Evolutionary conservation across 495 filamentous ascomycete species (phyloP).

Genomic region (Talaromyces trachyspermus): DNA sequence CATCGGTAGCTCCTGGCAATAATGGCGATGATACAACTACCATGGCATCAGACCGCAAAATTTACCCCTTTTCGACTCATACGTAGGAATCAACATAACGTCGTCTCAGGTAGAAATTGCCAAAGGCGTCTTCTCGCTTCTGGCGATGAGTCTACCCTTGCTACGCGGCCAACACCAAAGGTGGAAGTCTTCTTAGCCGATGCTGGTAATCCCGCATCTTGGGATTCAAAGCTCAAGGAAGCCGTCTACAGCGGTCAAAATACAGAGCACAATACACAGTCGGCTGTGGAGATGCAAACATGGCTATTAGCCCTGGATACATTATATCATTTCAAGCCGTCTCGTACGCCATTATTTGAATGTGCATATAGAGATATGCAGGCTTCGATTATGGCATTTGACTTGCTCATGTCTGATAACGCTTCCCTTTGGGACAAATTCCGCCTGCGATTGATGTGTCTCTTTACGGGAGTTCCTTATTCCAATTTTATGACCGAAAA

Average conservation of each 20-base stretch:
- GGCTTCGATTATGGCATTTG: constrained; percentile 39
- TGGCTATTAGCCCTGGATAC: constrained; percentile 46
- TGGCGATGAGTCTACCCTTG: background rate
- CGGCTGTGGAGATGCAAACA: constrained; percentile 4
- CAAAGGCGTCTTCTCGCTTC: constrained; percentile 13
- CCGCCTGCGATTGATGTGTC: constrained; percentile 26
- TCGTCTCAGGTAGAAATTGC: constrained; percentile 25
- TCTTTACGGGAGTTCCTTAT: constrained; percentile 24
- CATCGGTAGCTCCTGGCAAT: background rate
- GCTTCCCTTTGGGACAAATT: constrained; percentile 16
- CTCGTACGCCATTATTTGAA: constrained; percentile 29
- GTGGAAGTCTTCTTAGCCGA: constrained; percentile 25
- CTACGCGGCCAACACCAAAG: background rate
- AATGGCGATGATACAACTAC: background rate
- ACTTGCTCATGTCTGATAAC: constrained; percentile 22
- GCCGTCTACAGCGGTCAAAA: constrained; percentile 7
- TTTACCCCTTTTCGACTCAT: constrained; percentile 22
- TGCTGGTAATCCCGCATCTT: constrained; percentile 22
- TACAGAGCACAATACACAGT: background rate
- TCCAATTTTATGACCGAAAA: constrained; percentile 41
- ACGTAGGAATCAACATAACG: constrained; percentile 37
- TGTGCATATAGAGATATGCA: constrained; percentile 25
- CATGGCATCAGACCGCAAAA: background rate
- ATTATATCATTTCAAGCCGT: constrained; percentile 44
- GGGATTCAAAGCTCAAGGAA: constrained; percentile 17